Evolutionary conservation across 2,329 filamentous ascomycete species (phyloP).

Genomic region (Fusarium setosum): DNA sequence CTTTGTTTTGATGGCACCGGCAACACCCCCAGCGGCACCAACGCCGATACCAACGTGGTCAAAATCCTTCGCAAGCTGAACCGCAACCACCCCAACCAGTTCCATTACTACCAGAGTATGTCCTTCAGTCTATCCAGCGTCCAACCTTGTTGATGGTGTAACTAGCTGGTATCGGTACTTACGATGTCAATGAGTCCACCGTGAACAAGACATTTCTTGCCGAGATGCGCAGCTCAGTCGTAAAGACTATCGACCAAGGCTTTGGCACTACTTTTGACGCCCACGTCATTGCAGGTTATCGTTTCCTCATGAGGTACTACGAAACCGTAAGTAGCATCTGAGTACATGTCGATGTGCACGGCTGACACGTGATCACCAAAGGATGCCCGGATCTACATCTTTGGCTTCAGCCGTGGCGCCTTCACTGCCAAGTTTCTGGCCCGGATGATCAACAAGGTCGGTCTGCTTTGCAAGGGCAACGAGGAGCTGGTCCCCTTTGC

Average conservation of each 20-base stretch:
- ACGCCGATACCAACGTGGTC: constrained; percentile 64
- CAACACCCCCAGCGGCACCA: constrained; percentile 57
- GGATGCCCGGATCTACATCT: constrained; percentile 64
- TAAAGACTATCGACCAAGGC: constrained; percentile 55
- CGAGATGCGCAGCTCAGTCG: constrained; percentile 49
- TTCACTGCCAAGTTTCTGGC: constrained; percentile 64
- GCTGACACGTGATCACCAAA: constrained; percentile 23
- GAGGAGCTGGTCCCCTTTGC: constrained; percentile 66
- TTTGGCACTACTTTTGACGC: constrained; percentile 60
- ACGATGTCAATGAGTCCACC: constrained; percentile 56
- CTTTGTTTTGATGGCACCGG: constrained; percentile 63
- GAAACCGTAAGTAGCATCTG: constrained; percentile 43
- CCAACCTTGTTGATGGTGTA: neutral
- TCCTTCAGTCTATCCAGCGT: neutral
- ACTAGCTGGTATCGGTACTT: constrained; percentile 62
- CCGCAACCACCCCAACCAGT: constrained; percentile 55
- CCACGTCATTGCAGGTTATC: constrained; percentile 64
- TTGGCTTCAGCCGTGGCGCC: constrained; percentile 65
- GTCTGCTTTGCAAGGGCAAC: constrained; percentile 62
- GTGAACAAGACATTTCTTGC: constrained; percentile 52
- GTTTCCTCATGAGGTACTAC: constrained; percentile 67
- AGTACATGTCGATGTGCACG: no score
- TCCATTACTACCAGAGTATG: constrained; percentile 62
- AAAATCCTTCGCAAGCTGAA: constrained; percentile 62
- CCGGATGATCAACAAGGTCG: constrained; percentile 61